These are phyloP conservation scores for Exserohilum rostratum DNA, from an alignment of 2,329 filamentous ascomycete genomes.

Conservation along the genomic window DNA sequence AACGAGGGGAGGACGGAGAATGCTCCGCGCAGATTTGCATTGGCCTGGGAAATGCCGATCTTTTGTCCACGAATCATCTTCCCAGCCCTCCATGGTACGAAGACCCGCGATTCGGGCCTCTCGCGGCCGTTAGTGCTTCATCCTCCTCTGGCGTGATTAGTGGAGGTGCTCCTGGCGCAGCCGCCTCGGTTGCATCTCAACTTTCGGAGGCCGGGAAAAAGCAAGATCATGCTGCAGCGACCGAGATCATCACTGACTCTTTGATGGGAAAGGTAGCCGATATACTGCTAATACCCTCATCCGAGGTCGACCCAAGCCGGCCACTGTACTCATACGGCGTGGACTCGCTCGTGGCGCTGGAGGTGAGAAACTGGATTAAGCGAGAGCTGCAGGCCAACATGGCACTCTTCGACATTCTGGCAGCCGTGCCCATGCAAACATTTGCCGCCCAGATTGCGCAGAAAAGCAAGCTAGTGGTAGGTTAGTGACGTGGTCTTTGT, in stretches of 20 bases:
- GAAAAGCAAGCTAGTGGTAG: constrained; percentile 13
- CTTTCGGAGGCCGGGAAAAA: too few relatives aligned
- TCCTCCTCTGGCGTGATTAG: too few relatives aligned
- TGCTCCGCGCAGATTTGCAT: background rate
- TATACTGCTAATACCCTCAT: constrained; percentile 29
- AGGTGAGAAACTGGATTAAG: constrained; percentile 41
- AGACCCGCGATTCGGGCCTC: background rate
- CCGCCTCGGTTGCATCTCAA: background rate
- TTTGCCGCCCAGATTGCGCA: background rate
- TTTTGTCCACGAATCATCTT: background rate
- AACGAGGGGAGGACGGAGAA: too few relatives aligned
- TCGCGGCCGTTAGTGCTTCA: background rate
- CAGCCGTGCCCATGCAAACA: constrained; percentile 37
- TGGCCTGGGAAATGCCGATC: background rate
- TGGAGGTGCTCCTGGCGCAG: background rate
- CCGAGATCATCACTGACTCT: background rate
- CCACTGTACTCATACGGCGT: constrained; percentile 32
- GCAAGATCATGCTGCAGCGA: too few relatives aligned
- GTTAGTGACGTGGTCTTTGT: too few relatives aligned
- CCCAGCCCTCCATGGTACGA: background rate
- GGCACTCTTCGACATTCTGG: constrained; percentile 63
- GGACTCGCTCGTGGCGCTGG: constrained; percentile 40
- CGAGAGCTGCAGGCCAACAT: constrained; percentile 56
- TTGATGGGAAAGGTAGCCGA: constrained; percentile 37
- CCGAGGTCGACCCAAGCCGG: constrained; percentile 32